phyloP scores from a whole-genome alignment of 176 grass and related monocot genomes.

The Oryza australiensis region DNA sequence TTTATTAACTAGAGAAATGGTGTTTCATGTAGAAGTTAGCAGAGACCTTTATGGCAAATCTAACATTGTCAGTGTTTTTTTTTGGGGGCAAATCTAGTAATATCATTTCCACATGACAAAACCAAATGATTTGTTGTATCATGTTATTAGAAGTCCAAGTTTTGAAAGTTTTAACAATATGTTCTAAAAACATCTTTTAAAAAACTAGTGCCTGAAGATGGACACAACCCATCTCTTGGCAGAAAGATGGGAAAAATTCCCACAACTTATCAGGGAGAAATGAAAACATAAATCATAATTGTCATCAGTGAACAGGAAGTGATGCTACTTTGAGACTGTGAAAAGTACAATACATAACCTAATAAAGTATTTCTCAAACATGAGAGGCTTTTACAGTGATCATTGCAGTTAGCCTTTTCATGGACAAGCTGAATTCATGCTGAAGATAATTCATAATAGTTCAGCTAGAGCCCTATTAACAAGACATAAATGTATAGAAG shows the following conservation, averaged over 20 bases:
- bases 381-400: not conserved
- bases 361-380: not conserved
- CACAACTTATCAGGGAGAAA: not conserved
- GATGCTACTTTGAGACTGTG: not conserved
- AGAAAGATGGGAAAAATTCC: not conserved
- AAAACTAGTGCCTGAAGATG: not conserved
- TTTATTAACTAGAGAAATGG: constrained; percentile 9
- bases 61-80: not conserved
- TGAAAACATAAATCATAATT: not conserved
- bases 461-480: not conserved
- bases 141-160: too few relatives aligned
- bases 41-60: not conserved
- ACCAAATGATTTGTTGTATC: too few relatives aligned
- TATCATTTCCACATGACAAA: not conserved
- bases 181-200: too few relatives aligned
- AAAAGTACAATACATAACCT: not conserved
- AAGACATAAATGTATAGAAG: not conserved
- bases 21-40: not conserved
- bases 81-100: not conserved
- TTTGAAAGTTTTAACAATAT: too few relatives aligned
- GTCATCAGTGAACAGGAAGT: not conserved
- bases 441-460: not conserved
- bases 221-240: not conserved
- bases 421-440: not conserved
- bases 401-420: not conserved